These are phyloP conservation scores for Hyaloscypha hepaticicola DNA, from an alignment of 495 filamentous ascomycete genomes.

Conservation along the genomic window DNA sequence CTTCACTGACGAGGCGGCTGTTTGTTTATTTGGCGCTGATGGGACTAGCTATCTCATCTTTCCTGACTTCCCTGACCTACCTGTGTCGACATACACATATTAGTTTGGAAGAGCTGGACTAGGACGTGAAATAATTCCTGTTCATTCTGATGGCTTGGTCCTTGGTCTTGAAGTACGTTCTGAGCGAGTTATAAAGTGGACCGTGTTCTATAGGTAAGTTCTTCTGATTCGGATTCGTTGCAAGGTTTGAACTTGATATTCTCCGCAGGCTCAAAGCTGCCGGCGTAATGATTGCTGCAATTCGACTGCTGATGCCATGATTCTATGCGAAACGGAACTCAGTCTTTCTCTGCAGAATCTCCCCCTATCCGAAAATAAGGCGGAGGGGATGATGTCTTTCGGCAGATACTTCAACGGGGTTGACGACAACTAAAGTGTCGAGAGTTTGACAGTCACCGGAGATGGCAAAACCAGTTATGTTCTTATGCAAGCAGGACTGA, in stretches of 20 bases:
- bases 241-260: no score
- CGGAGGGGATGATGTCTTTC: slow-evolving; percentile 32
- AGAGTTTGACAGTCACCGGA: slow-evolving; percentile 63
- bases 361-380: slow-evolving; percentile 32
- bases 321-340: slow-evolving; percentile 65
- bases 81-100: slow-evolving; percentile 66
- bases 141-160: slow-evolving; percentile 74
- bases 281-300: slow-evolving; percentile 63
- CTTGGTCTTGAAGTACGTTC: slow-evolving; percentile 64
- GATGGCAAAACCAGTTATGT: slow-evolving; percentile 67
- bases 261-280: slow-evolving; percentile 60
- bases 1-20: slow-evolving; percentile 65
- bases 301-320: slow-evolving; percentile 63
- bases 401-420: slow-evolving; percentile 59
- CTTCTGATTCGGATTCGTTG: no score
- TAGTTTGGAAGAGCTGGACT: slow-evolving; percentile 65
- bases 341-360: slow-evolving; percentile 28
- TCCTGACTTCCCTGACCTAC: slow-evolving; percentile 62
- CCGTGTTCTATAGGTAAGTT: slow-evolving; percentile 45
- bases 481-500: slow-evolving; percentile 51
- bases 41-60: slow-evolving; percentile 49
- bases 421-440: slow-evolving; percentile 76
- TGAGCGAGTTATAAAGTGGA: slow-evolving; percentile 80
- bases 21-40: slow-evolving; percentile 67
- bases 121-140: slow-evolving; percentile 59